Percentiles rank a stretch among this genome's conserved stretches.
Evolutionary conservation across 2,329 filamentous ascomycete species (phyloP).

Genomic region (Cytospora paraplurivora): DNA sequence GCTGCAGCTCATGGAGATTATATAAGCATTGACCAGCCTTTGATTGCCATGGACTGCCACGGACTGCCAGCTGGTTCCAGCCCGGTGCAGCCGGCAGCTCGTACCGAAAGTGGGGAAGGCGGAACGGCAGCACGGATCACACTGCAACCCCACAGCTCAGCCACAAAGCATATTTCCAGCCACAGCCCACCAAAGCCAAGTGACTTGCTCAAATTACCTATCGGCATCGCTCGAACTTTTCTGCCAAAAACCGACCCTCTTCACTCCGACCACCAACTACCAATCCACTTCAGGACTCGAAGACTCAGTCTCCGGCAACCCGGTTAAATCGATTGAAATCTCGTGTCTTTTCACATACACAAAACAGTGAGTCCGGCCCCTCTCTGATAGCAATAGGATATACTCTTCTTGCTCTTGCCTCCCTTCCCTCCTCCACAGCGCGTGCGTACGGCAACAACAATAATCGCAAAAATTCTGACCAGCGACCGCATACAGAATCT

Average conservation of each 20-base stretch:
- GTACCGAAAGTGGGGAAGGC: no score
- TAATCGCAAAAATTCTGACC: slow-evolving; percentile 5
- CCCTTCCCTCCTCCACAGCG: not conserved
- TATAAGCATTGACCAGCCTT: no score
- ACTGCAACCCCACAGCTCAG: slow-evolving; percentile 25
- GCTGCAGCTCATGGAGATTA: slow-evolving; percentile 1
- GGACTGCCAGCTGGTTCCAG: not conserved
- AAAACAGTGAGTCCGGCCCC: slow-evolving; percentile 29
- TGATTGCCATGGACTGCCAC: no score
- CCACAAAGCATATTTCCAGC: not conserved
- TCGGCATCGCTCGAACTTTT: slow-evolving; percentile 1
- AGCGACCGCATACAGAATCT: slow-evolving; percentile 39
- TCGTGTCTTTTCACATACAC: slow-evolving; percentile 65
- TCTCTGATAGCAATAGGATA: slow-evolving; percentile 5
- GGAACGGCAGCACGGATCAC: slow-evolving; percentile 5
- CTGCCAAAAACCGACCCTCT: slow-evolving; percentile 13
- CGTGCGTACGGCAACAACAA: not conserved
- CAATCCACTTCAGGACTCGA: slow-evolving; percentile 70
- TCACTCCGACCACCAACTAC: slow-evolving; percentile 33
- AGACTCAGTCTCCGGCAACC: slow-evolving; percentile 98
- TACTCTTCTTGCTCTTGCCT: not conserved
- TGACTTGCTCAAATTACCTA: slow-evolving; percentile 33
- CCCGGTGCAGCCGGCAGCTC: slow-evolving; percentile 6
- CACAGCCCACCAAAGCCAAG: slow-evolving; percentile 21
- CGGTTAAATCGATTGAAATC: slow-evolving; percentile 99